Percentiles rank a stretch among this genome's conserved stretches.
Evolutionary conservation across 2,329 filamentous ascomycete genomes (phyloP).

Genomic region (Monosporascus sp.): DNA sequence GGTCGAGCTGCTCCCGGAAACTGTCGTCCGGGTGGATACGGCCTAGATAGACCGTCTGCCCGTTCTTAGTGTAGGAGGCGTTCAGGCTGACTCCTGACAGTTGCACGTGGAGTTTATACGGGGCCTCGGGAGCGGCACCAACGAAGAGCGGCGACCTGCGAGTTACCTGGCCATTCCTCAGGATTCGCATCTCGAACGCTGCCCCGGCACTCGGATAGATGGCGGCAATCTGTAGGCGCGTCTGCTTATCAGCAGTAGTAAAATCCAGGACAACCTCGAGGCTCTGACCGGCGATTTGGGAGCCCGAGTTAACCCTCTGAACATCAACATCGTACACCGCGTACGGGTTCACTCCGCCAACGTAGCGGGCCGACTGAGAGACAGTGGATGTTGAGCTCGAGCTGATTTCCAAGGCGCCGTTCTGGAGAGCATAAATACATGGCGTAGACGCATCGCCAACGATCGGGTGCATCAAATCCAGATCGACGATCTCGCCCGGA

Average conservation of each 20-base stretch:
- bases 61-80: not conserved
- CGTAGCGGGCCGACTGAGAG: not conserved
- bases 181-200: not conserved
- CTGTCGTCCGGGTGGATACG: not conserved
- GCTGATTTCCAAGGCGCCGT: not conserved
- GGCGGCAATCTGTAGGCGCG: not conserved
- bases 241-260: not conserved
- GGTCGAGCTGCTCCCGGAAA: not conserved
- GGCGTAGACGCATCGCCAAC: not conserved
- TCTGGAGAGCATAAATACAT: not conserved
- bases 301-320: not conserved
- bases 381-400: not conserved
- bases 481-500: not conserved
- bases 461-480: constrained; percentile 1
- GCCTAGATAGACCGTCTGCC: not conserved
- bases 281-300: not conserved
- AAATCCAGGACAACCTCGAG: not conserved
- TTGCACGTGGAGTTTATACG: constrained; percentile 1
- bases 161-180: not conserved
- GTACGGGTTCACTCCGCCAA: constrained; percentile 1
- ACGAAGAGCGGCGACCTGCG: not conserved
- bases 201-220: not conserved
- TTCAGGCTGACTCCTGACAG: not conserved
- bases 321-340: not conserved
- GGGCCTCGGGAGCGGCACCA: not conserved